These are phyloP conservation scores for Penstemon davidsonii DNA, from an alignment of 257 asterid genomes.

Conservation along the genomic window DNA sequence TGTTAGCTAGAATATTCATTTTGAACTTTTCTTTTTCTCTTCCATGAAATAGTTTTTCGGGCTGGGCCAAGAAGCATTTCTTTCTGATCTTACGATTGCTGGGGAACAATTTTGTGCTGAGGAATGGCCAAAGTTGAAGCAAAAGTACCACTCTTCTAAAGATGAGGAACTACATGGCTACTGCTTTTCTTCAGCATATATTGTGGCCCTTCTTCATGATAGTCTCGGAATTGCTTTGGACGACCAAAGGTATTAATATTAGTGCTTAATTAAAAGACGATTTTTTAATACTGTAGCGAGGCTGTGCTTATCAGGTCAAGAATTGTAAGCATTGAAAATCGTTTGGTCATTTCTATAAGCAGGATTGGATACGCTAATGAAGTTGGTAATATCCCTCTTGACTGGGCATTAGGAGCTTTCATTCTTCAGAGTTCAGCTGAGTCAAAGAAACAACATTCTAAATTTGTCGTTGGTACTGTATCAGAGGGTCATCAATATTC, in stretches of 20 bases:
- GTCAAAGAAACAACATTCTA: constrained; percentile 40
- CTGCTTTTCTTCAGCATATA: constrained; percentile 97
- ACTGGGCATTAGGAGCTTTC: constrained; percentile 97
- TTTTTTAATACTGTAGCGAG: neutral
- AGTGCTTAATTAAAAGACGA: neutral
- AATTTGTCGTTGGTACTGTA: constrained; percentile 32
- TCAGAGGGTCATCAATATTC: constrained; percentile 42
- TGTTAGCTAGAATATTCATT: neutral
- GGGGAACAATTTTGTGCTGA: constrained; percentile 84
- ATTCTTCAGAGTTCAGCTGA: constrained; percentile 58
- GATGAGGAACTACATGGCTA: constrained; percentile 79
- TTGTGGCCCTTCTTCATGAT: constrained; percentile 91
- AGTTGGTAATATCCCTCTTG: constrained; percentile 74
- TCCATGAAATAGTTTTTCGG: constrained; percentile 70
- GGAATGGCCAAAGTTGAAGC: constrained; percentile 75
- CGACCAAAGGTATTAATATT: constrained; percentile 59
- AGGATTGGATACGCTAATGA: constrained; percentile 77
- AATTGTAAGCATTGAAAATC: neutral
- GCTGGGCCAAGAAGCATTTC: constrained; percentile 60
- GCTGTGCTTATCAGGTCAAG: neutral
- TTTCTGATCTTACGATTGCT: constrained; percentile 74
- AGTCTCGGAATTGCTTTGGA: constrained; percentile 89
- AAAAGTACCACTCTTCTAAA: constrained; percentile 52
- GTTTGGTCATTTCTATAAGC: constrained; percentile 19
- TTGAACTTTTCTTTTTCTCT: constrained; percentile 26